Conservation (phyloP, 805 yeast species). For the Suhomyces canberraensis region DNA sequence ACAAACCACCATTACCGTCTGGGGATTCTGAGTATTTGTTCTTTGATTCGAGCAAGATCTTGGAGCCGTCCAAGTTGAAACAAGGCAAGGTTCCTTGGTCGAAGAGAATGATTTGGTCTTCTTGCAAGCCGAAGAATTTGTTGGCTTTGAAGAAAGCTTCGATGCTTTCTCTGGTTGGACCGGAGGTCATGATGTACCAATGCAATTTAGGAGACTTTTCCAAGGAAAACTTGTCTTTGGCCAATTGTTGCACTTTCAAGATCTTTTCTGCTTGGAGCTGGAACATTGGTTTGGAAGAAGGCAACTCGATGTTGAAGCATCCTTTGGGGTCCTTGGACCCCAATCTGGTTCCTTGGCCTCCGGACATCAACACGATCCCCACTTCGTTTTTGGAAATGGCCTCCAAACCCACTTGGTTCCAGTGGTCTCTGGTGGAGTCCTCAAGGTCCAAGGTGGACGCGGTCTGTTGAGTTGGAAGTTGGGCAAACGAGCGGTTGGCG, state of each 20-base stretch:
- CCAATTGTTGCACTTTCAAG: conserved; percentile 55
- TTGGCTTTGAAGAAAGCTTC: conserved; percentile 63
- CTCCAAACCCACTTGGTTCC: conserved; percentile 56
- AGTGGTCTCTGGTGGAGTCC: conserved; percentile 26
- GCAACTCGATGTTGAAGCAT: conserved; percentile 82
- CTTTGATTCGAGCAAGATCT: conserved; percentile 60
- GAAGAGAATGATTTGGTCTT: conserved; percentile 67
- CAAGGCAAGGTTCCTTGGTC: conserved; percentile 97
- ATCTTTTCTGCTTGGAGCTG: conserved; percentile 92
- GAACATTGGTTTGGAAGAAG: conserved; percentile 79
- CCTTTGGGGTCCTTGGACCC: conserved; percentile 94
- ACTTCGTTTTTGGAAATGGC: conserved; percentile 73
- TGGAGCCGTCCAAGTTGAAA: conserved; percentile 63
- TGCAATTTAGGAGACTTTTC: conserved; percentile 41
- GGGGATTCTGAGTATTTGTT: conserved; percentile 76
- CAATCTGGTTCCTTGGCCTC: conserved; percentile 96
- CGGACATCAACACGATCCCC: conserved; percentile 91
- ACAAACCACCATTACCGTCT: conserved; percentile 97
- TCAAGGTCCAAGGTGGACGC: conserved; percentile 50
- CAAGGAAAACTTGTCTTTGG: conserved; percentile 30
- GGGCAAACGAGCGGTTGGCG: conserved; percentile 35
- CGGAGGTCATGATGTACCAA: conserved; percentile 95
- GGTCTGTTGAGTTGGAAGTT: conserved; percentile 43
- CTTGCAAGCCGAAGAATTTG: conserved; percentile 66
- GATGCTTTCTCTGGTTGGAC: conserved; percentile 76